phyloP scores from a whole-genome alignment of 208 protist genomes.

The Leishmania braziliensis region DNA sequence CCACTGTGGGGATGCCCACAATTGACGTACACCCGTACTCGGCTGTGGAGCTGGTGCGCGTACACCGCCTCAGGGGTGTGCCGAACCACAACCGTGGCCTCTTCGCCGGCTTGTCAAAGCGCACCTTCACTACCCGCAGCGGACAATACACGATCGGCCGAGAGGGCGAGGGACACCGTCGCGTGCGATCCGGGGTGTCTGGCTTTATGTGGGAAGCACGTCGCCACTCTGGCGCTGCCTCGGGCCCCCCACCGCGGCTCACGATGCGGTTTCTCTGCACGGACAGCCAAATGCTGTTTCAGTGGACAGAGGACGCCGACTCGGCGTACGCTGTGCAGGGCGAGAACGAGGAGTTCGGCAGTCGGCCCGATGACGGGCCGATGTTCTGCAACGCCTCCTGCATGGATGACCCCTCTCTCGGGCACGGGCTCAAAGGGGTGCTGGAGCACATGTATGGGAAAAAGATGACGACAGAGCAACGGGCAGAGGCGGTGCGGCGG shows the following conservation, averaged over 20 bases:
- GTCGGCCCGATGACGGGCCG: background rate
- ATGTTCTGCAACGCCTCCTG: background rate
- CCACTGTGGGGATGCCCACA: background rate
- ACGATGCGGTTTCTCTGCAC: background rate
- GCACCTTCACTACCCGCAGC: conserved; percentile 43
- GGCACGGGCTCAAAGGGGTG: conserved; percentile 17
- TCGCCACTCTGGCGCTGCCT: background rate
- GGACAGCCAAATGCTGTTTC: conserved; percentile 2
- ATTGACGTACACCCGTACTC: conserved; percentile 19
- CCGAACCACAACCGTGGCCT: conserved; percentile 72
- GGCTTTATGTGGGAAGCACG: conserved; percentile 25
- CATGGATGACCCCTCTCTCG: background rate
- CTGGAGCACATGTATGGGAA: conserved; percentile 46
- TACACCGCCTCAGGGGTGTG: conserved; percentile 49
- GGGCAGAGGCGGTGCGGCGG: conserved; percentile 27
- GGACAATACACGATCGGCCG: conserved; percentile 43
- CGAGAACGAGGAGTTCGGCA: background rate
- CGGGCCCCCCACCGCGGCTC: conserved; percentile 5
- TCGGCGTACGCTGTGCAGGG: background rate
- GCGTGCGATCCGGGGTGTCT: conserved; percentile 50
- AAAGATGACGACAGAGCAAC: conserved; percentile 35
- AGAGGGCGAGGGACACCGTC: conserved; percentile 6
- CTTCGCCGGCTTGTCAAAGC: conserved; percentile 38
- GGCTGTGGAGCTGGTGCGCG: conserved; percentile 43
- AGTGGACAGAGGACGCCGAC: conserved; percentile 9